Evolutionary conservation across 2,329 filamentous ascomycete species (phyloP).

Genomic region (Taxawa tesnikishii): DNA sequence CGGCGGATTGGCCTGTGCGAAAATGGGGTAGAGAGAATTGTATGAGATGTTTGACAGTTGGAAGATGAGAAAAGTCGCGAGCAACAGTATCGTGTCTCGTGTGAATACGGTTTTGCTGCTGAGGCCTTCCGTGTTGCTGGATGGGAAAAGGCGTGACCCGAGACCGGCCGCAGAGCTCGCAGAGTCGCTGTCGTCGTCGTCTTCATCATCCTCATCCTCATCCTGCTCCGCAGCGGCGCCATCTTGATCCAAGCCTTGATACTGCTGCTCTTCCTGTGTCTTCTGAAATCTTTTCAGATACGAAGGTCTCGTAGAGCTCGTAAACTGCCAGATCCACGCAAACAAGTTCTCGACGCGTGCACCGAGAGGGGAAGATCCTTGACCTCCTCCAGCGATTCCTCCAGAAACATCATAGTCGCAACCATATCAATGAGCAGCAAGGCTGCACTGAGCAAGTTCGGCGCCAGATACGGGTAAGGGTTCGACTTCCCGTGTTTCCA

Average conservation of each 20-base stretch:
- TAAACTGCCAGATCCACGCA: constrained; percentile 58
- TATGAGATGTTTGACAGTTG: constrained; percentile 90
- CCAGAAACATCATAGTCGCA: constrained; percentile 65
- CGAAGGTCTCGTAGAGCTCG: constrained; percentile 44
- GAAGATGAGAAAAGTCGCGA: constrained; percentile 82
- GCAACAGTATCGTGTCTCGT: constrained; percentile 67
- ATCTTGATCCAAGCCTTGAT: constrained; percentile 8
- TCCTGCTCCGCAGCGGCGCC: constrained; percentile 7
- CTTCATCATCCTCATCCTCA: constrained; percentile 12
- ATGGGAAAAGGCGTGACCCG: constrained; percentile 10
- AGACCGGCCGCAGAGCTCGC: constrained; percentile 19
- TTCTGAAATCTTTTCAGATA: constrained; percentile 35
- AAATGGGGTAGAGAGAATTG: constrained; percentile 91
- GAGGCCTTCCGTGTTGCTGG: constrained; percentile 29
- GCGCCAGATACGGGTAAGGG: constrained; percentile 69
- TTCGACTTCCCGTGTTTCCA: constrained; percentile 38
- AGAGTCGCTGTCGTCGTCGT: constrained; percentile 27
- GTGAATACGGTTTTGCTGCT: constrained; percentile 55
- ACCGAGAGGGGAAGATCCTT: constrained; percentile 48
- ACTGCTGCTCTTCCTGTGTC: constrained; percentile 8
- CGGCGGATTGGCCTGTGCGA: constrained; percentile 63
- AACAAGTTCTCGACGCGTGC: constrained; percentile 49
- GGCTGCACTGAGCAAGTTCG: constrained; percentile 66
- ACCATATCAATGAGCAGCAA: constrained; percentile 63
- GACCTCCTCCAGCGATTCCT: constrained; percentile 69